Percentiles rank a stretch among this genome's conserved stretches.
These are phyloP conservation scores for Globisporangium nunn DNA, from an alignment of 352 stramenopile species.

Conservation along the genomic window DNA sequence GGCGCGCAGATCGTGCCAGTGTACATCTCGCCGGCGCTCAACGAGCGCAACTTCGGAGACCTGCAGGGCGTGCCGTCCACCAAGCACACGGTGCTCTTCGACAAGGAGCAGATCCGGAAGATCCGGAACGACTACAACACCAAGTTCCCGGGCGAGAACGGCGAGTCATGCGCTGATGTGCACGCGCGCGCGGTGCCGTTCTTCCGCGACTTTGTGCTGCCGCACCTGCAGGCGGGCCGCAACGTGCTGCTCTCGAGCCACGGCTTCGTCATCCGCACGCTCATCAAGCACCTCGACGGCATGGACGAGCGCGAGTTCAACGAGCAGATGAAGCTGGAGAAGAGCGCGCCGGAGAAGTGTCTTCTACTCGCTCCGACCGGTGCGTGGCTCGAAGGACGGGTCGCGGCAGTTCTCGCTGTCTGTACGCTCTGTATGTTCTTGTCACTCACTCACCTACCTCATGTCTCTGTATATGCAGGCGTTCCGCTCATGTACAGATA, in stretches of 20 bases:
- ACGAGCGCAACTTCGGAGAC: slow-evolving; percentile 82
- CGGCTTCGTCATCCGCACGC: slow-evolving; percentile 79
- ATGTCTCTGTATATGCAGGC: slow-evolving; percentile 18
- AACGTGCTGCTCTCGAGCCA: slow-evolving; percentile 80
- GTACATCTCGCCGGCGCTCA: slow-evolving; percentile 72
- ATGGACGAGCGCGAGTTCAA: slow-evolving; percentile 74
- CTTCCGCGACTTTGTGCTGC: slow-evolving; percentile 70
- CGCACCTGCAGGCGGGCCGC: slow-evolving; percentile 57
- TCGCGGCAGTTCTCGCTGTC: background rate
- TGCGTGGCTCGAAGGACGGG: slow-evolving; percentile 10
- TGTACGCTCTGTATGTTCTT: background rate
- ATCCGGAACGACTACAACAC: slow-evolving; percentile 78
- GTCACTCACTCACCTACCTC: background rate
- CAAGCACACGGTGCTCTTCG: slow-evolving; percentile 64
- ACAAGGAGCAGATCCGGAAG: slow-evolving; percentile 65
- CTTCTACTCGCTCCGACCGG: slow-evolving; percentile 67
- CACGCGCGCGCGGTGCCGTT: slow-evolving; percentile 71
- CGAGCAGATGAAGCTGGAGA: slow-evolving; percentile 81
- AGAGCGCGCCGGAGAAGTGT: slow-evolving; percentile 66
- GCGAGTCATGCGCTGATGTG: slow-evolving; percentile 78
- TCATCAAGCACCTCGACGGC: slow-evolving; percentile 78
- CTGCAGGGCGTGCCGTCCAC: slow-evolving; percentile 72
- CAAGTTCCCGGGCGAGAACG: slow-evolving; percentile 72
- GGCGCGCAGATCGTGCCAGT: slow-evolving; percentile 57
- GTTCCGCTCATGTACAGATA: slow-evolving; percentile 84